Base-by-base conservation (phyloP, 768 basidiomycete species). In the Suillus tomentosus region DNA sequence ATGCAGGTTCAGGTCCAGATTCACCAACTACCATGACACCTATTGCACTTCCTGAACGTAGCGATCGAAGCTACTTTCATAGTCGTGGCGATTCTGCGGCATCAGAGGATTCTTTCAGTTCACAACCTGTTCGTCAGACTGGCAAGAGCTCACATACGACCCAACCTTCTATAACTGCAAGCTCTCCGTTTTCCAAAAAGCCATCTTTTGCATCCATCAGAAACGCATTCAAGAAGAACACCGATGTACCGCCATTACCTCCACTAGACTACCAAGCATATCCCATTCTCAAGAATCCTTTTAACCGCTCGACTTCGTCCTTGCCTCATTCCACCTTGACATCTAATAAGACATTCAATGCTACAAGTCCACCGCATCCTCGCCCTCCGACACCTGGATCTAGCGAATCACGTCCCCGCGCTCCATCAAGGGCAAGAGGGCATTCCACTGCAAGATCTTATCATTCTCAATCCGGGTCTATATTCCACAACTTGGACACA, bases 171-270 rank as follows among this genome's bases (percentile, higher is more conserved):
- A 81, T 92, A 48, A 42, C 69, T 9, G 61, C 57, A 42, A 67
- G 70, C 51, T 77, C 85, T n/a, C 80, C 86, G 1, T 90, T 92
- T 71, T 79, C 85, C 50, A 92, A 92, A 79, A 95, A 95, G 70
- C 75, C 90, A 3, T 94, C 92, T 0, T 94, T 95, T 65, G 92
- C 92, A 2, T 94, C 91, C 17, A 86, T 95, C 64, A 87, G 91
- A 47, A 93, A 93, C 72, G 92, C 92, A 4, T 94, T 95, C 82
- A 94, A 91, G 75, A 91, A 84, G 70, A 80, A 76, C 61, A 79
- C 74, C 58, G 86, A 88, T n/a, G 79, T 87, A 7, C 93, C 92
- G 27, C 91, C 92, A n/a, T 79, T 94, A 61, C 93, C 92, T 15
- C 78, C 80, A 42, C 75, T 93, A 37, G 91, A 93, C 62, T 80